These are phyloP conservation scores for Thermoascus crustaceus DNA, from an alignment of 2,329 filamentous ascomycete species.

Conservation along the genomic window DNA sequence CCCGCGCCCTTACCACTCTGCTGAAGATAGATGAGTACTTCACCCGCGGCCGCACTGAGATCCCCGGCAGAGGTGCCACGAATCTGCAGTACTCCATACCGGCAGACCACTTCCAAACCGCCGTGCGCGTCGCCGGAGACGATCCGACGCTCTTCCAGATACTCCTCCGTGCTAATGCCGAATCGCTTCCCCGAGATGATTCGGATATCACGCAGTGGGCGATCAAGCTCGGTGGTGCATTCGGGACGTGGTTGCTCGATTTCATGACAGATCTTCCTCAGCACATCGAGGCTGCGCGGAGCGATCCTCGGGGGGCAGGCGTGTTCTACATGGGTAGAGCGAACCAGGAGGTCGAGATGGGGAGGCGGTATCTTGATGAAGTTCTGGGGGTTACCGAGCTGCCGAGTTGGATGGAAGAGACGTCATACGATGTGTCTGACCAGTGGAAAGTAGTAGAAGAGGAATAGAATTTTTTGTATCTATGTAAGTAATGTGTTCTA, in stretches of 20 bases:
- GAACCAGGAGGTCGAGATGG: slow-evolving; percentile 14
- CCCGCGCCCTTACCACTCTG: slow-evolving; percentile 23
- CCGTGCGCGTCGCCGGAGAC: slow-evolving; percentile 16
- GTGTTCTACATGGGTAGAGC: slow-evolving; percentile 21
- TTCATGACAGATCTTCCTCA: slow-evolving; percentile 25
- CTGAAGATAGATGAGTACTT: slow-evolving; percentile 31
- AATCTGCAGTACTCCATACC: slow-evolving; percentile 20
- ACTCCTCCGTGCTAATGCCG: slow-evolving; percentile 30
- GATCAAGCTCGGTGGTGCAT: slow-evolving; percentile 17
- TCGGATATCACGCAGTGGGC: slow-evolving; percentile 30
- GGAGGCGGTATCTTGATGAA: slow-evolving; percentile 17
- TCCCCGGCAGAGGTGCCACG: neutral
- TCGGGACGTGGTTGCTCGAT: slow-evolving; percentile 29
- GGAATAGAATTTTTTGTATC: no score
- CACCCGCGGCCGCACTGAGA: slow-evolving; percentile 11
- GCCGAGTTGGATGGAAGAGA: slow-evolving; percentile 20
- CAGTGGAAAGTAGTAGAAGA: neutral
- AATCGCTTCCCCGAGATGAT: slow-evolving; percentile 29
- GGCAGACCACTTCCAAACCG: slow-evolving; percentile 26
- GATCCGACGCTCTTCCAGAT: slow-evolving; percentile 22
- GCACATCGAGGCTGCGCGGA: slow-evolving; percentile 11
- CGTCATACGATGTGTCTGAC: slow-evolving; percentile 9
- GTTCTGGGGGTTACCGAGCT: slow-evolving; percentile 16
- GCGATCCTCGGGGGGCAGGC: slow-evolving; percentile 10
- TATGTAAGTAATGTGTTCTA: no score